Conservation (phyloP, 352 stramenopile species). For the Pythium inflatum region DNA sequence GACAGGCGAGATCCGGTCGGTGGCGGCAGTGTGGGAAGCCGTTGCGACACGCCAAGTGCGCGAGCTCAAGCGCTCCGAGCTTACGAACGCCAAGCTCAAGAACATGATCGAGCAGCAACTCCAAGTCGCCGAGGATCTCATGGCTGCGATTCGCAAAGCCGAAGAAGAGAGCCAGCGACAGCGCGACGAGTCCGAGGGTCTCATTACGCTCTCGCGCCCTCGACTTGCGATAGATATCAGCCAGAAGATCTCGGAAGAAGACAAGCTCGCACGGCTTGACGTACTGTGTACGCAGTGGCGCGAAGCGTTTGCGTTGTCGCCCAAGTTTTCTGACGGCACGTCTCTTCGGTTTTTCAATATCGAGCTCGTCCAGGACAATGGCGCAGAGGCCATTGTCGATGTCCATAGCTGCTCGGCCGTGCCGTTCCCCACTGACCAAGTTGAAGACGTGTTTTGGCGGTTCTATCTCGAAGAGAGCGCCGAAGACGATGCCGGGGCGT, state of each 20-base stretch:
- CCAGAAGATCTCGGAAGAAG: conserved; percentile 19
- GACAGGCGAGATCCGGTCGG: neutral
- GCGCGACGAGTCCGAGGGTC: conserved; percentile 1
- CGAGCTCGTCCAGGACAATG: conserved; percentile 4
- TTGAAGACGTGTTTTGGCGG: conserved; percentile 19
- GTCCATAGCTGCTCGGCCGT: conserved; percentile 7
- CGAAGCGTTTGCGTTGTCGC: neutral
- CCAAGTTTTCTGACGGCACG: conserved; percentile 1
- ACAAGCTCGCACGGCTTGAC: conserved; percentile 18
- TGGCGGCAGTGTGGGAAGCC: conserved; percentile 22
- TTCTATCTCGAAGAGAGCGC: conserved; percentile 10
- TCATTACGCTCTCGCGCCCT: neutral
- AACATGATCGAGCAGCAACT: conserved; percentile 16
- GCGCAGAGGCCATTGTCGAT: neutral
- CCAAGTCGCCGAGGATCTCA: conserved; percentile 14
- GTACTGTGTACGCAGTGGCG: conserved; percentile 9
- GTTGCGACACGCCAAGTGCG: conserved; percentile 26
- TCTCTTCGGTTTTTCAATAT: conserved; percentile 9
- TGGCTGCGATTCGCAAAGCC: conserved; percentile 4
- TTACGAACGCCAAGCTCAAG: conserved; percentile 23
- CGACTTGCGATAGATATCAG: conserved; percentile 22
- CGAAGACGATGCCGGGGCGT: conserved; percentile 1
- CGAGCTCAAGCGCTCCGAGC: conserved; percentile 2
- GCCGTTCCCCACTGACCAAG: conserved; percentile 6
- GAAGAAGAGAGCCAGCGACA: conserved; percentile 1